phyloP scores from a whole-genome alignment of 2,329 filamentous ascomycete genomes.

The Domatiomyces globalis region DNA sequence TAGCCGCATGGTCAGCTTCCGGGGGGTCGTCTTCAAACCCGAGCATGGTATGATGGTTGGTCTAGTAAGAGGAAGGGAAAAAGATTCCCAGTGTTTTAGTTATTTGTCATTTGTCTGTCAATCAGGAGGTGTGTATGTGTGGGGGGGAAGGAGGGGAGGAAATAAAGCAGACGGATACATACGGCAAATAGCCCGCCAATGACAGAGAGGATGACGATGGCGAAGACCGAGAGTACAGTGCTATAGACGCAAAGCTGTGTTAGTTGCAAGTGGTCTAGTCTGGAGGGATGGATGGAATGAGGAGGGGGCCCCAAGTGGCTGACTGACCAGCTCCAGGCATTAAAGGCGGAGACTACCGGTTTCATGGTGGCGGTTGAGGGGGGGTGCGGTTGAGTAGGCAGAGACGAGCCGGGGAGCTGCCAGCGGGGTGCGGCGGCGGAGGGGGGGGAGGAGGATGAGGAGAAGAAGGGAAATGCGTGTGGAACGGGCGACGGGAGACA shows the following conservation, averaged over 20 bases:
- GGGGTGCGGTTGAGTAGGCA: background rate
- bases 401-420: background rate
- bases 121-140: too few species aligned
- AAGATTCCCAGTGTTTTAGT: background rate
- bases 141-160: background rate
- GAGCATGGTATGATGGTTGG: constrained; percentile 68
- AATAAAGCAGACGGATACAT: constrained; percentile 20
- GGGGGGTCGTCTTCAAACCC: constrained; percentile 53
- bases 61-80: constrained; percentile 27
- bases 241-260: constrained; percentile 34
- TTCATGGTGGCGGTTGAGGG: constrained; percentile 52
- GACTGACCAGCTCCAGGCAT: constrained; percentile 86
- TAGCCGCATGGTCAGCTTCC: constrained; percentile 52
- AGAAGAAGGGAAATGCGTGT: too few species aligned
- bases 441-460: background rate
- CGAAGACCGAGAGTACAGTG: constrained; percentile 53
- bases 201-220: constrained; percentile 50
- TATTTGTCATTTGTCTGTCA: background rate
- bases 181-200: constrained; percentile 61
- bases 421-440: too few species aligned
- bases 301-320: background rate
- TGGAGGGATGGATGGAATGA: background rate
- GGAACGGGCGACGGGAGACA: too few species aligned
- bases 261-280: background rate
- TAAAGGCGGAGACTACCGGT: constrained; percentile 78